These are phyloP conservation scores for Juglanconis oblonga DNA, from an alignment of 2,329 filamentous ascomycete species.

Conservation along the genomic window DNA sequence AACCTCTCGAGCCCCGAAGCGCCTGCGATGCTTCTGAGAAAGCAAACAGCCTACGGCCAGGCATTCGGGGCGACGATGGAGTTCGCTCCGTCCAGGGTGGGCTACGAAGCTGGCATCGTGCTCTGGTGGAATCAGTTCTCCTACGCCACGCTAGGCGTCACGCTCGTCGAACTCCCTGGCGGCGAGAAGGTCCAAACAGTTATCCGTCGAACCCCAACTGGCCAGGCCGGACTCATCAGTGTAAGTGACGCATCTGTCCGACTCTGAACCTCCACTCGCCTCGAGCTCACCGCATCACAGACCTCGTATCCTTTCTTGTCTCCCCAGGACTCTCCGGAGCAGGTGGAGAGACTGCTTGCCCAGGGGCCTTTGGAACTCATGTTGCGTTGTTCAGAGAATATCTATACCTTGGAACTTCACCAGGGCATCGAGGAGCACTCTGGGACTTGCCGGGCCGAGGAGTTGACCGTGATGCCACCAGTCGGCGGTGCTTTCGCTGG, in stretches of 20 bases:
- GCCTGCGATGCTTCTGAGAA: slow-evolving; percentile 52
- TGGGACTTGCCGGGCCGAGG: slow-evolving; percentile 12
- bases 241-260: slow-evolving; percentile 11
- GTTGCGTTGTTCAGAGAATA: background rate
- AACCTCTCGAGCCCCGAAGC: slow-evolving; percentile 46
- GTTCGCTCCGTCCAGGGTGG: slow-evolving; percentile 40
- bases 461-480: slow-evolving; percentile 27
- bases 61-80: slow-evolving; percentile 41
- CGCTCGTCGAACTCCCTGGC: slow-evolving; percentile 19
- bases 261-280: background rate
- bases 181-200: slow-evolving; percentile 18
- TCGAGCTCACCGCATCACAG: background rate
- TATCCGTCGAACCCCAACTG: slow-evolving; percentile 21
- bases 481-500: slow-evolving; percentile 30
- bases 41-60: slow-evolving; percentile 45
- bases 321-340: background rate
- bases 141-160: slow-evolving; percentile 30
- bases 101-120: slow-evolving; percentile 50
- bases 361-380: background rate
- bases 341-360: background rate
- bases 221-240: slow-evolving; percentile 20
- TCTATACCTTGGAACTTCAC: background rate
- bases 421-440: background rate
- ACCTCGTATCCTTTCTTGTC: slow-evolving; percentile 10
- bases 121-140: slow-evolving; percentile 52